A percentile compares a stretch with the other conserved stretches of the same genome.
Evolutionary conservation across 495 filamentous ascomycete genomes (phyloP).

Genomic region (Penicillium lividum): DNA sequence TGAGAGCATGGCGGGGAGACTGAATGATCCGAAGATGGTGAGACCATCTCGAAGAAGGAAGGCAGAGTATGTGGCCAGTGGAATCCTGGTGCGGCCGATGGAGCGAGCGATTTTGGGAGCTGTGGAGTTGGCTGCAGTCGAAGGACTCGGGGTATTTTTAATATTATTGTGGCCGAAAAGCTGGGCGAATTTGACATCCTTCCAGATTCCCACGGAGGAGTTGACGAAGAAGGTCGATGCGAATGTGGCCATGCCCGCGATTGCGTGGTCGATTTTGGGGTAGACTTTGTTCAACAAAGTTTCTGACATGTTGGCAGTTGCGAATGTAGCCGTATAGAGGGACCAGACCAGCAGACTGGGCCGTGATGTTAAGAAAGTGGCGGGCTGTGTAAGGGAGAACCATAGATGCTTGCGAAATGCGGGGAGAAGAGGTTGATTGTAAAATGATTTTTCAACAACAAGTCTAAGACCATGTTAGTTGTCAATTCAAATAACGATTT

Average conservation of each 20-base stretch:
- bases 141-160: slow-evolving; percentile 31
- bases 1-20: slow-evolving; percentile 57
- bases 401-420: slow-evolving; percentile 64
- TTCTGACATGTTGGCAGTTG: slow-evolving; percentile 75
- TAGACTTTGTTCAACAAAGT: slow-evolving; percentile 38
- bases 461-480: slow-evolving; percentile 27
- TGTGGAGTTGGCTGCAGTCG: slow-evolving; percentile 34
- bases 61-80: slow-evolving; percentile 50
- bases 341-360: slow-evolving; percentile 79
- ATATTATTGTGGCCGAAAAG: slow-evolving; percentile 38
- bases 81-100: slow-evolving; percentile 53
- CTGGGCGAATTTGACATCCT: slow-evolving; percentile 50
- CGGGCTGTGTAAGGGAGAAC: slow-evolving; percentile 65
- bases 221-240: slow-evolving; percentile 41
- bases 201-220: slow-evolving; percentile 45
- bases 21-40: slow-evolving; percentile 89
- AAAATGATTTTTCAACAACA: slow-evolving; percentile 87
- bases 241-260: slow-evolving; percentile 42
- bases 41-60: slow-evolving; percentile 79
- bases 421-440: slow-evolving; percentile 61
- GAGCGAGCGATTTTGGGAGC: slow-evolving; percentile 30
- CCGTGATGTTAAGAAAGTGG: slow-evolving; percentile 66
- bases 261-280: slow-evolving; percentile 52
- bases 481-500: not conserved
- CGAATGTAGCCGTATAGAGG: slow-evolving; percentile 84